phyloP scores from a whole-genome alignment of 768 basidiomycete species.

The Amanita exitialis region DNA sequence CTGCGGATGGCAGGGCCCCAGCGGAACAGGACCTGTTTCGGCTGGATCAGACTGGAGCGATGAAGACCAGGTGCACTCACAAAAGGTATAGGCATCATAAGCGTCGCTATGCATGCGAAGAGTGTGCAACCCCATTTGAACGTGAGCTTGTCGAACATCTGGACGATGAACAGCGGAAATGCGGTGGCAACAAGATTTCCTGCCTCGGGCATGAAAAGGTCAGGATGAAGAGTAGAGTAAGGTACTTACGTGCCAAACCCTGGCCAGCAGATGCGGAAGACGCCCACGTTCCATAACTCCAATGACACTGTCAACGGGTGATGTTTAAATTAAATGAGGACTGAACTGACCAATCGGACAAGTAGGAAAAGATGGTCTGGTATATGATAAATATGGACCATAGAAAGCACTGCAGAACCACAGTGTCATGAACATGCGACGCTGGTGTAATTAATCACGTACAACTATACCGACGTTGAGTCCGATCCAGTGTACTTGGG shows the following conservation, averaged over 20 bases:
- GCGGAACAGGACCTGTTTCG: conserved; percentile 27
- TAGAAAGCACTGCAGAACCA: conserved; percentile 31
- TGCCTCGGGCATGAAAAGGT: conserved; percentile 10
- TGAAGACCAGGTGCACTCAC: conserved; percentile 21
- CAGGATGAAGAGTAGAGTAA: no score
- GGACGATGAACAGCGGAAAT: conserved; percentile 55
- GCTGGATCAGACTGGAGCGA: background rate
- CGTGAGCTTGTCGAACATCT: conserved; percentile 45
- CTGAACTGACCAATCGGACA: conserved; percentile 50
- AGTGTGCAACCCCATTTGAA: conserved; percentile 54
- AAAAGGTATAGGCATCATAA: conserved; percentile 53
- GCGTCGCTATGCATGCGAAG: conserved; percentile 38
- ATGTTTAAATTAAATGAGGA: background rate
- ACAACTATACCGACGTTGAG: conserved; percentile 42
- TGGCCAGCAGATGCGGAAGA: conserved; percentile 64
- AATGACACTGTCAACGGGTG: background rate
- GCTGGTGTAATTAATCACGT: conserved; percentile 6
- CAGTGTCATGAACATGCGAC: background rate
- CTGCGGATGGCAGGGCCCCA: conserved; percentile 29
- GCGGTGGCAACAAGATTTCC: conserved; percentile 39
- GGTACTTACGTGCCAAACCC: conserved; percentile 40
- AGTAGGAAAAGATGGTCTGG: conserved; percentile 44
- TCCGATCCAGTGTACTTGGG: conserved; percentile 49
- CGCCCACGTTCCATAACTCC: conserved; percentile 47
- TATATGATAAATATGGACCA: conserved; percentile 46